Conservation (phyloP, 2,329 filamentous ascomycete species). For the Fusarium coicis region DNA sequence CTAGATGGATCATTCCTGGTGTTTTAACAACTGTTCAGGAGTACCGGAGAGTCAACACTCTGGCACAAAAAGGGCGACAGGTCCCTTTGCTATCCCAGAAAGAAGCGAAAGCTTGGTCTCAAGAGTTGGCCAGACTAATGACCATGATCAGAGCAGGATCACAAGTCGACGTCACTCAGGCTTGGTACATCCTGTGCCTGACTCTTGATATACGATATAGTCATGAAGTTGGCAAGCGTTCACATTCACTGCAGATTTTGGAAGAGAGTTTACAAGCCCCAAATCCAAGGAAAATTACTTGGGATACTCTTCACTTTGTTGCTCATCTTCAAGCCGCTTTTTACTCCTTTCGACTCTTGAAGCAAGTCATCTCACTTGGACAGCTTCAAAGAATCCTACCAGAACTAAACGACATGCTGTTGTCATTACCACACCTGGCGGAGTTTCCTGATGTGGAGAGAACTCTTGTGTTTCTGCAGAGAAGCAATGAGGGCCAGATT, state of each 20-base stretch:
- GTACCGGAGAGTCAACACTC: slow-evolving; percentile 50
- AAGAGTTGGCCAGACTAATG: slow-evolving; percentile 39
- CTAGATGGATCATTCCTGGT: slow-evolving; percentile 43
- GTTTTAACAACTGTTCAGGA: slow-evolving; percentile 45
- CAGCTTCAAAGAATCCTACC: slow-evolving; percentile 2
- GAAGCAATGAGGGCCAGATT: slow-evolving; percentile 8
- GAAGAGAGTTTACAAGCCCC: slow-evolving; percentile 11
- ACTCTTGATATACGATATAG: slow-evolving; percentile 46
- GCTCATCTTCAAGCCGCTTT: slow-evolving; percentile 69
- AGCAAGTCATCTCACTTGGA: slow-evolving; percentile 48
- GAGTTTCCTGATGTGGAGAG: slow-evolving; percentile 40
- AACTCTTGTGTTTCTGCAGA: slow-evolving; percentile 34
- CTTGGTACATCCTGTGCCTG: slow-evolving; percentile 45
- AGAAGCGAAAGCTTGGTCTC: slow-evolving; percentile 9
- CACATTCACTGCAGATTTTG: slow-evolving; percentile 40
- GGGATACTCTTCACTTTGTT: slow-evolving; percentile 70
- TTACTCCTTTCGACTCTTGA: slow-evolving; percentile 68
- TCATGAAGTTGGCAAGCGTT: slow-evolving; percentile 43
- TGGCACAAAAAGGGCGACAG: slow-evolving; percentile 45
- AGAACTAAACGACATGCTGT: slow-evolving; percentile 37
- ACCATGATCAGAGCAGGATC: slow-evolving; percentile 7
- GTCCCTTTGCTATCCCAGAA: slow-evolving; percentile 28
- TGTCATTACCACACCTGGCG: slow-evolving; percentile 41
- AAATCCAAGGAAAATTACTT: slow-evolving; percentile 47
- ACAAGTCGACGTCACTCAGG: background rate